Conservation (phyloP, 2,329 filamentous ascomycete genomes). For the Rutstroemia sp. region DNA sequence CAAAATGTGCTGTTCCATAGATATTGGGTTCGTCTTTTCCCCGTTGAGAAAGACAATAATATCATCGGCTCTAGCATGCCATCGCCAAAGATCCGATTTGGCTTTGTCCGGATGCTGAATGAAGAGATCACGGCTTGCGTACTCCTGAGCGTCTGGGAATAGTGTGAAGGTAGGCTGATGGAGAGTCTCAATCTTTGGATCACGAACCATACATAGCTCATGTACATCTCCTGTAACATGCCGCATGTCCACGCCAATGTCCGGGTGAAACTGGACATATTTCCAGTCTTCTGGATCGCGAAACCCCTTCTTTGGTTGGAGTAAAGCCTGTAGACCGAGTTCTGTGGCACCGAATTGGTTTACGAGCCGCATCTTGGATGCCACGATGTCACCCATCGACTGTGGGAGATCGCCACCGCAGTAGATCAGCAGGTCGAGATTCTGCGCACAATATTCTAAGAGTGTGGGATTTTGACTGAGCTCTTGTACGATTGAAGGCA, state of each 20-base stretch:
- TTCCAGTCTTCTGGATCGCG: not conserved
- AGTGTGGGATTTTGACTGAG: not conserved
- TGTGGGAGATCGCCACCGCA: conserved; percentile 4
- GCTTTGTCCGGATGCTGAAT: conserved; percentile 1
- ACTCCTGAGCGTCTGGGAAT: not conserved
- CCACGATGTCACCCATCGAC: not conserved
- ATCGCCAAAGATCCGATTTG: conserved; percentile 8
- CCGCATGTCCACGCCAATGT: not conserved
- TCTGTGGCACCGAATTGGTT: not conserved
- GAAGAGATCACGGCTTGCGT: conserved; percentile 2
- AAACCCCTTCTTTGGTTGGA: not conserved
- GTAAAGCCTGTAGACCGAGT: not conserved
- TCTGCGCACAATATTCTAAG: not conserved
- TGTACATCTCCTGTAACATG: conserved; percentile 7
- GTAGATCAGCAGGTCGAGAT: not conserved
- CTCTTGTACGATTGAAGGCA: not conserved
- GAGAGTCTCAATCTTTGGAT: not conserved
- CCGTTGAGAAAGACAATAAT: conserved; percentile 3
- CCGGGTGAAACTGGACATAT: not conserved
- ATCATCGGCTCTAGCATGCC: conserved; percentile 8
- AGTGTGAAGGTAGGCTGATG: not conserved
- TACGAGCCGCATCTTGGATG: not conserved
- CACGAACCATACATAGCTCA: conserved; percentile 21
- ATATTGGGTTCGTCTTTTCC: not conserved
- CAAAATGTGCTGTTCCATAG: not conserved